Base-by-base conservation (phyloP, 495 filamentous ascomycete genomes). In the Cercophora newfieldiana region DNA sequence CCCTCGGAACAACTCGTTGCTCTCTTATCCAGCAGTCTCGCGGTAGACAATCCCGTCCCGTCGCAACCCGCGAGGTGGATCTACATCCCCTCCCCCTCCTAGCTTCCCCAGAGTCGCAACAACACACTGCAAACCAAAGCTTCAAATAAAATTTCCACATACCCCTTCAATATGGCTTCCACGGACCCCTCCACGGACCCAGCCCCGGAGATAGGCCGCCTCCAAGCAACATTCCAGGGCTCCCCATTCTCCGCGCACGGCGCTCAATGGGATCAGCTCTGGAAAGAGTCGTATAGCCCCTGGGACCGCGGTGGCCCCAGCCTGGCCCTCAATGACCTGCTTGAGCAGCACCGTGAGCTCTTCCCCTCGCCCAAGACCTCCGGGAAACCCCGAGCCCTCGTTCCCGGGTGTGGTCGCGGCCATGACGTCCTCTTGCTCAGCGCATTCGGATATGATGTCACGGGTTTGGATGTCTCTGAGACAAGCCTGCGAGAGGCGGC, bases 371-470 rank as follows among this genome's bases (percentile, higher is more conserved):
- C 16, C 28, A 14, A 8, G 10, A n/a, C 22, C 18, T 22, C 8
- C 7, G 47, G 30, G 24, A 56, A 77, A 25, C 82, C 81, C 33
- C 85, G 74, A 53, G 88, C 86, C 5, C 72, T 91, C 10, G 85
- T 91, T 7, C 87, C 88, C 0, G 92, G 92, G 6, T 95, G 92
- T 73, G 92, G 91, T 1, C 81, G 86, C 48, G 92, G 91, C 2
- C 86, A 92, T 71, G 90, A 93, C 76, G 88, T 90, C 6, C 78
- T 91, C 30, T 78, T 93, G 47, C 80, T 93, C n/a, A 82, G 85
- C 33, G 82, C 86, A 50, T 84, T 87, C 65, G 91, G 90, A 0
- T 93, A 89, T 74, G 87, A 94, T 74, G 86, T 86, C 0, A 88
- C 86, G 66, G 92, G 92, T 0, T 77, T 96, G 7, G 92, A 94